phyloP scores from a whole-genome alignment of 495 filamentous ascomycete genomes.

The Friedmanniomyces simplex region DNA sequence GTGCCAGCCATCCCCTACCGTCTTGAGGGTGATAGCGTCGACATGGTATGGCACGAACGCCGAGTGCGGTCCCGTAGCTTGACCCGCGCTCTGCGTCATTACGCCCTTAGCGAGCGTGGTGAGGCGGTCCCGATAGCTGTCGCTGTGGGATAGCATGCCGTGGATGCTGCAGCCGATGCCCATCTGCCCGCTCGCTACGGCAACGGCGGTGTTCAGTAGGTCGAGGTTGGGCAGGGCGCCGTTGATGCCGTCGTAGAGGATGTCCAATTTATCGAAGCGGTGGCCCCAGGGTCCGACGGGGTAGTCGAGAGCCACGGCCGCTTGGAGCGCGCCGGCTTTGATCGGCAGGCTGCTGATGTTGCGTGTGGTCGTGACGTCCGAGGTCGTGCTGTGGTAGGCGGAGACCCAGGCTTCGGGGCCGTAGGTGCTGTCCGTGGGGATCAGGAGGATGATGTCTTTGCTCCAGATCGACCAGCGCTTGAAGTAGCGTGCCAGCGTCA shows the following conservation, averaged over 20 bases:
- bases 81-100: conserved; percentile 80
- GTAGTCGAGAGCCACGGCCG: conserved; percentile 88
- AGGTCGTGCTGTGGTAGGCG: conserved; percentile 86
- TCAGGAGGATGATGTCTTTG: conserved; percentile 91
- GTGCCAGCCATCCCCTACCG: conserved; percentile 84
- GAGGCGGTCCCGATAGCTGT: conserved; percentile 72
- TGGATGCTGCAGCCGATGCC: conserved; percentile 73
- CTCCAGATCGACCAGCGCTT: conserved; percentile 98
- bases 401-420: conserved; percentile 96
- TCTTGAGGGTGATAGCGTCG: conserved; percentile 86
- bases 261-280: conserved; percentile 74
- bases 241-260: conserved; percentile 93
- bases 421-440: conserved; percentile 77
- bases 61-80: conserved; percentile 85
- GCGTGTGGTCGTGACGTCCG: conserved; percentile 33
- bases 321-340: conserved; percentile 88
- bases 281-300: conserved; percentile 53
- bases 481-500: conserved; percentile 88
- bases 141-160: conserved; percentile 73
- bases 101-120: conserved; percentile 88
- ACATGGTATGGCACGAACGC: conserved; percentile 97
- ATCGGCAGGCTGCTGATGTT: conserved; percentile 66
- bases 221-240: conserved; percentile 92
- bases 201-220: conserved; percentile 85
- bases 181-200: conserved; percentile 85